Conservation (phyloP, 441 rosid species). For the Hura crepitans region DNA sequence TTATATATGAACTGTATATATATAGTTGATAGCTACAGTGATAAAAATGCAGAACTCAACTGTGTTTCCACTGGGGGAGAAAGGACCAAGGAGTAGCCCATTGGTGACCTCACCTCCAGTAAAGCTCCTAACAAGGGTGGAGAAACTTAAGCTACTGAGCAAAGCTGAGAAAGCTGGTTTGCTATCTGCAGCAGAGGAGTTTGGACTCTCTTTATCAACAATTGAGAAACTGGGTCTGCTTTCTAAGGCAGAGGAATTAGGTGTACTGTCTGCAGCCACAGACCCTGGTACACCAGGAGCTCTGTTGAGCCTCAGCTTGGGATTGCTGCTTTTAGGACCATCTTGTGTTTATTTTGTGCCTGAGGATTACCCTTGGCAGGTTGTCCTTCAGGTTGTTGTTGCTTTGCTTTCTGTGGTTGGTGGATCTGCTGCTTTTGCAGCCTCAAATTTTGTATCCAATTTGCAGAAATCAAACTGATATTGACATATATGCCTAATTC, state of each 20-base stretch:
- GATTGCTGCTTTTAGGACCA: constrained; percentile 68
- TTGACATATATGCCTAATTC: too few species aligned
- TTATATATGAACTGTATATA: too few species aligned
- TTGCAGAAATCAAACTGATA: constrained; percentile 63
- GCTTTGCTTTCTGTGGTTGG: constrained; percentile 55
- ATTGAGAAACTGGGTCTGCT: constrained; percentile 88
- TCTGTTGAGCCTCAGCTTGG: constrained; percentile 56
- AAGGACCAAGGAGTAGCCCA: constrained; percentile 38
- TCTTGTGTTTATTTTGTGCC: constrained; percentile 68
- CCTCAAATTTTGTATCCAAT: constrained; percentile 68
- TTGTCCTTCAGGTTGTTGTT: constrained; percentile 51
- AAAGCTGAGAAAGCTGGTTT: constrained; percentile 88
- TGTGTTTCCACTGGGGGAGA: constrained; percentile 45
- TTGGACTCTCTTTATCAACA: constrained; percentile 69
- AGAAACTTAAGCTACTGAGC: constrained; percentile 71
- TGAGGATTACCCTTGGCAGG: constrained; percentile 62
- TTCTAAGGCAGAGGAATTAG: constrained; percentile 80
- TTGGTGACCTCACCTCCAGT: constrained; percentile 37
- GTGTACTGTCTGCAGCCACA: constrained; percentile 80
- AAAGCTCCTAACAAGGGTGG: constrained; percentile 81
- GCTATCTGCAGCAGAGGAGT: constrained; percentile 78
- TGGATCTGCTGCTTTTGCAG: constrained; percentile 90
- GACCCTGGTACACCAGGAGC: constrained; percentile 69
- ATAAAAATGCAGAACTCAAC: constrained; percentile 34
- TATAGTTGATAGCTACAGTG: too few species aligned